Percentiles rank a stretch among this genome's conserved stretches.
Evolutionary conservation across 2,329 filamentous ascomycete species (phyloP).

Genomic region (Sporothrix phasma): DNA sequence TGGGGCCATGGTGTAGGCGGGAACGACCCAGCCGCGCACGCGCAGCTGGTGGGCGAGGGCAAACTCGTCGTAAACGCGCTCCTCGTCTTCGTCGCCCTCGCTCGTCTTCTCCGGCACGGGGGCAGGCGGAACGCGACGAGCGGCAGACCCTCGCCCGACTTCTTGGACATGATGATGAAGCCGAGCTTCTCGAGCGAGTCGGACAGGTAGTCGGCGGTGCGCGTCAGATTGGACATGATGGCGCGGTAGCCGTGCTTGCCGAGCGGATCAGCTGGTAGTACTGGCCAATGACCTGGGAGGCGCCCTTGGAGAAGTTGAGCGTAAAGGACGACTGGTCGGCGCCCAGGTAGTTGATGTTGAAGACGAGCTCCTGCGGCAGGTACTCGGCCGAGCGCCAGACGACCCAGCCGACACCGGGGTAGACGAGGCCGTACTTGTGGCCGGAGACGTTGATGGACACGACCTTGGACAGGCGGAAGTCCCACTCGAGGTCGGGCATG

Average conservation of each 20-base stretch:
- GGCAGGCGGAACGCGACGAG: slow-evolving; percentile 81
- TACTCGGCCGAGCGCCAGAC: slow-evolving; percentile 78
- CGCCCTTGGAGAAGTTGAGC: slow-evolving; percentile 93
- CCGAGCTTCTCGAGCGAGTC: slow-evolving; percentile 61
- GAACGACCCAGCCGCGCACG: slow-evolving; percentile 83
- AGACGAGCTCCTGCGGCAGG: slow-evolving; percentile 83
- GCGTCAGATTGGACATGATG: slow-evolving; percentile 91
- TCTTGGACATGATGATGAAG: slow-evolving; percentile 82
- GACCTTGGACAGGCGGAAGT: slow-evolving; percentile 81
- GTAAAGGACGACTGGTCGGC: slow-evolving; percentile 94
- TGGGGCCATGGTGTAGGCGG: slow-evolving; percentile 92
- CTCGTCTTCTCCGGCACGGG: neutral
- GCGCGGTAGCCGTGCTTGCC: slow-evolving; percentile 84
- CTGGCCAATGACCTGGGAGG: slow-evolving; percentile 88
- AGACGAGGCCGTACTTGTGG: slow-evolving; percentile 69
- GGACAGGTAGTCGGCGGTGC: slow-evolving; percentile 79
- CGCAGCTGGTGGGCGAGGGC: slow-evolving; percentile 76
- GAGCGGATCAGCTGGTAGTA: slow-evolving; percentile 95
- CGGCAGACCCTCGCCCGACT: slow-evolving; percentile 66
- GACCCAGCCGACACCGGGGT: slow-evolving; percentile 90
- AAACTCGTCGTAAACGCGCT: slow-evolving; percentile 62
- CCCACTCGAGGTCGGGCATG: slow-evolving; percentile 74
- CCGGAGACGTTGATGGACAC: slow-evolving; percentile 91
- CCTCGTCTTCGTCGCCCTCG: slow-evolving; percentile 30
- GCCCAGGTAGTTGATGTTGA: slow-evolving; percentile 98